Evolutionary conservation across 148 eudicot genomes (phyloP).

Genomic region (Dianthus caryophyllus): DNA sequence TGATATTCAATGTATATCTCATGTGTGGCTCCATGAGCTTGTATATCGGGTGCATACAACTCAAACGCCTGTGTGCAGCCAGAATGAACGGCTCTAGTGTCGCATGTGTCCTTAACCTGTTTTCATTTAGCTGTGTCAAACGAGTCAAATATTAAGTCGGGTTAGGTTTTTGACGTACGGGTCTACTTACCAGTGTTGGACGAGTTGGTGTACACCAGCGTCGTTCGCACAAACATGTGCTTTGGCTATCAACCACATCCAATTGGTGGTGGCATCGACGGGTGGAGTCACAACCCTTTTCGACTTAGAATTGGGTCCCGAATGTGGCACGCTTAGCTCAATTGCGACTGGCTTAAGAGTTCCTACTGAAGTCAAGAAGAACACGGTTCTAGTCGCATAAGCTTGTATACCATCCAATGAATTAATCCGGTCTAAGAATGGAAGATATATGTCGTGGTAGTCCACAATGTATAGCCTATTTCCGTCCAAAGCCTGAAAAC

Average conservation of each 20-base stretch:
- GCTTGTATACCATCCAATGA: slow-evolving; percentile 77
- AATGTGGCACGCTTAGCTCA: slow-evolving; percentile 71
- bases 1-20: slow-evolving; percentile 82
- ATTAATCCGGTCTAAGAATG: slow-evolving; percentile 73
- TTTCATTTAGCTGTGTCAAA: neutral
- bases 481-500: slow-evolving; percentile 67
- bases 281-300: slow-evolving; percentile 80
- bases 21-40: slow-evolving; percentile 95
- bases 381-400: slow-evolving; percentile 78
- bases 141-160: no score
- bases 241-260: slow-evolving; percentile 91
- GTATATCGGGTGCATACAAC: slow-evolving; percentile 86
- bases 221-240: slow-evolving; percentile 94
- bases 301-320: slow-evolving; percentile 43
- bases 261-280: slow-evolving; percentile 67
- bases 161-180: neutral
- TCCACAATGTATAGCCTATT: slow-evolving; percentile 72
- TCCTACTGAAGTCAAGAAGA: slow-evolving; percentile 59
- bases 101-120: slow-evolving; percentile 84
- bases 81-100: slow-evolving; percentile 72
- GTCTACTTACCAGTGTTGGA: slow-evolving; percentile 68
- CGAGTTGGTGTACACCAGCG: slow-evolving; percentile 91
- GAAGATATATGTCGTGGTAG: slow-evolving; percentile 81
- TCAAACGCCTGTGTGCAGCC: slow-evolving; percentile 85
- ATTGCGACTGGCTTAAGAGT: slow-evolving; percentile 93